A percentile compares a stretch with the other conserved stretches of the same genome.
phyloP scores from a whole-genome alignment of 495 filamentous ascomycete species.

The Parachaetomium inaequale region DNA sequence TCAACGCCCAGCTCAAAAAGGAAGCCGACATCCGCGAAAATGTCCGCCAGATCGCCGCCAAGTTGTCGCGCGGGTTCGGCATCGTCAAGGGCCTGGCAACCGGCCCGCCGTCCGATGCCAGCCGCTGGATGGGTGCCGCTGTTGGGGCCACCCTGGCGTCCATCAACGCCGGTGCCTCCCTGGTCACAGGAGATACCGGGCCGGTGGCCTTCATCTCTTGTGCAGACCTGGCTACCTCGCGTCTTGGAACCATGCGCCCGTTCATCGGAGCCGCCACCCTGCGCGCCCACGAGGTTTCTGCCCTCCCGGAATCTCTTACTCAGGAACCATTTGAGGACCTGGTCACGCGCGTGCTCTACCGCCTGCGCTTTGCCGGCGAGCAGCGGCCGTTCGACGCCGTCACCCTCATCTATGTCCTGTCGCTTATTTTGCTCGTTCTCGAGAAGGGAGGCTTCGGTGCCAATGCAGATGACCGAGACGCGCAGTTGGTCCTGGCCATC shows the following conservation, averaged over 20 bases:
- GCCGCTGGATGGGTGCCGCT: constrained; percentile 78
- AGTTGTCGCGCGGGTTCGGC: constrained; percentile 74
- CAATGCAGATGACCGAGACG: constrained; percentile 71
- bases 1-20: constrained; percentile 86
- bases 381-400: constrained; percentile 86
- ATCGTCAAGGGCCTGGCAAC: constrained; percentile 76
- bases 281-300: constrained; percentile 66
- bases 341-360: constrained; percentile 84
- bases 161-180: constrained; percentile 72
- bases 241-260: constrained; percentile 69
- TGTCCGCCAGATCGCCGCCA: constrained; percentile 62
- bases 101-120: constrained; percentile 79
- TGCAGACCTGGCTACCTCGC: constrained; percentile 64
- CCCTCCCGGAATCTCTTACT: constrained; percentile 65
- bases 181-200: constrained; percentile 75
- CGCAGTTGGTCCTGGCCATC: constrained; percentile 83
- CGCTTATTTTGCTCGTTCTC: constrained; percentile 72
- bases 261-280: constrained; percentile 88
- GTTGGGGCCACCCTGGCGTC: constrained; percentile 65
- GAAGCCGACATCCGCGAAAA: constrained; percentile 72
- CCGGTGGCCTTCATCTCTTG: constrained; percentile 74
- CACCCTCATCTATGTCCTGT: constrained; percentile 81
- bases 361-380: constrained; percentile 82
- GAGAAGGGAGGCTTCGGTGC: constrained; percentile 72
- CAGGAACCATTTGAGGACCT: constrained; percentile 81